Base-by-base conservation (phyloP, 805 yeast species). In the Lipomyces yamanashiensis region DNA sequence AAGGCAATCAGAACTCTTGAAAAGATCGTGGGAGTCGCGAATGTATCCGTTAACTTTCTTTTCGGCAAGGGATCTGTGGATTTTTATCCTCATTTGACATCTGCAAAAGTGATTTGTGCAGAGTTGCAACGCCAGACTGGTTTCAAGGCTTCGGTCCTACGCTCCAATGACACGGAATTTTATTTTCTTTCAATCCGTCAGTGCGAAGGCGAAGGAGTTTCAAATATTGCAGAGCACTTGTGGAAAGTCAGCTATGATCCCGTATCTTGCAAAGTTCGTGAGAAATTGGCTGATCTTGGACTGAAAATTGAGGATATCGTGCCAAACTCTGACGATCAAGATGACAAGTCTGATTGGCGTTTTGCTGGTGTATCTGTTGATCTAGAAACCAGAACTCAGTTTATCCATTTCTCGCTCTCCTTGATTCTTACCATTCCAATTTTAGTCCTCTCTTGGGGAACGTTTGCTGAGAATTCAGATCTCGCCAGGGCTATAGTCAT, bases 381-480 rank as follows among this genome's bases (percentile, higher is more conserved):
- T 53, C 7, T 15, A 6, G 53, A 45, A 19, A 47, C 48, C 15
- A n/a, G 50, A n/a, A 10, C 7, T 36, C 59, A 56, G 33, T 33
- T 37, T 10, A 2, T 39, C 44, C 43, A 23, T 2, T 54, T 59
- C 40, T 17, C 37, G 9, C 12, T 54, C 12, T 23, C 63, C 8
- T 1, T 59, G 17, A 4, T 57, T 1, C 45, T 56, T 6, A 60
- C 67, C n/a, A 49, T 63, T 33, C 67, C 67, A 10, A 39, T 63
- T n/a, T 39, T 63, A n/a, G 64, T 60, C n/a, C 49, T 63, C 12
- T 44, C 67, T 0, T 63, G 64, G 67, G 62, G 59, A 28, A 13
- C 47, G 2, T 52, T 60, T 15, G 7, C 28, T 13, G 43, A 54
- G 8, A 36, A 33, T 21, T 15, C 37, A 13, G 17, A 34, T 9